Percentiles rank a stretch among this genome's conserved stretches.
These are phyloP conservation scores for Ilex asprella DNA, from an alignment of 257 asterid species.

Conservation along the genomic window DNA sequence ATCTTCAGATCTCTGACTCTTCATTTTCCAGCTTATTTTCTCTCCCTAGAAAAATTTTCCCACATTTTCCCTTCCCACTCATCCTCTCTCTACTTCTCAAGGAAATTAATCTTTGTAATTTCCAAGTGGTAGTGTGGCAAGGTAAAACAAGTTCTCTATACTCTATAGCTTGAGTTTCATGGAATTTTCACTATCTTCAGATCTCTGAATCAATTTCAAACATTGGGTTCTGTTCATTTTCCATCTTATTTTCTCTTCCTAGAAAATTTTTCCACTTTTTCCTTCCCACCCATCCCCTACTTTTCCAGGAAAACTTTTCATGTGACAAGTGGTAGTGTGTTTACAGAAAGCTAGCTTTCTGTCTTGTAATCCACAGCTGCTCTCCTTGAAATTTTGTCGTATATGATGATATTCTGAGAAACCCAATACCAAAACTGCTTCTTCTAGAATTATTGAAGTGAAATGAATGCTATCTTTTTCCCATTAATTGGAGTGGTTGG, in stretches of 20 bases:
- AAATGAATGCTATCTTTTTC: slow-evolving; percentile 15
- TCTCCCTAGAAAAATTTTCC: too few species aligned
- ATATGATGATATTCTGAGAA: slow-evolving; percentile 5
- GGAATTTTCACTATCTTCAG: slow-evolving; percentile 22
- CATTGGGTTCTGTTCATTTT: slow-evolving; percentile 29
- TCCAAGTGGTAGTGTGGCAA: too few species aligned
- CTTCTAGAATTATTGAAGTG: slow-evolving; percentile 11
- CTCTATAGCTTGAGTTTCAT: slow-evolving; percentile 16
- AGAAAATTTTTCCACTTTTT: not conserved
- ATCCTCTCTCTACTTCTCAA: too few species aligned
- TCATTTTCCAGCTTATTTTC: too few species aligned
- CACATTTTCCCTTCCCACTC: too few species aligned
- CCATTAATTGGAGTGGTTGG: not conserved
- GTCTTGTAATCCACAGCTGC: not conserved
- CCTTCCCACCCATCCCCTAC: not conserved
- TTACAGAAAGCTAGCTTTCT: too few species aligned
- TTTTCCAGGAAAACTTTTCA: not conserved
- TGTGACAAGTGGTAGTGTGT: not conserved
- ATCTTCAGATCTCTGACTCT: not conserved
- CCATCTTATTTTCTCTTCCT: slow-evolving; percentile 1
- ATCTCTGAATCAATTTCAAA: slow-evolving; percentile 25
- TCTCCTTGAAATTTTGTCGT: not conserved
- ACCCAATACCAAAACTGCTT: slow-evolving; percentile 10
- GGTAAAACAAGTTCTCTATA: too few species aligned
- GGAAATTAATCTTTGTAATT: too few species aligned